These are phyloP conservation scores for Leptographium galeiforme DNA, from an alignment of 2,329 filamentous ascomycete species.

Conservation along the genomic window DNA sequence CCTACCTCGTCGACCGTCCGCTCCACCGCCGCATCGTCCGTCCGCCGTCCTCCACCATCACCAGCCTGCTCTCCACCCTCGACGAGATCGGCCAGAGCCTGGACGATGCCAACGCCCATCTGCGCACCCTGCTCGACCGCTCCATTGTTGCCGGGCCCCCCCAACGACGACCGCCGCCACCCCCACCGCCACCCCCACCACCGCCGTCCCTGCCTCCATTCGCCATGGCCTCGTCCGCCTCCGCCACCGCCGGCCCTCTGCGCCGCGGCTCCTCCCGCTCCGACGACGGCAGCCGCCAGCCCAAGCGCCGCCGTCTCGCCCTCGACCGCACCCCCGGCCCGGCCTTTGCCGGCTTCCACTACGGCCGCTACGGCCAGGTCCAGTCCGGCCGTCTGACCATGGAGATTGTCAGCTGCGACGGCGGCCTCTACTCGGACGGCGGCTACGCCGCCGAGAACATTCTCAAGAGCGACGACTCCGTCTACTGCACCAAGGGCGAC, in stretches of 20 bases:
- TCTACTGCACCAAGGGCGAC: slow-evolving; percentile 83
- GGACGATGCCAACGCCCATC: slow-evolving; percentile 29
- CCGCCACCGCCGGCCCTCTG: background rate
- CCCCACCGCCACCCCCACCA: background rate
- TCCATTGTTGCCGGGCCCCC: slow-evolving; percentile 5
- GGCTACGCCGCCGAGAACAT: slow-evolving; percentile 66
- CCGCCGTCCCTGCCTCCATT: background rate
- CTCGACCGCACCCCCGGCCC: slow-evolving; percentile 36
- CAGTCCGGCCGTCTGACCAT: slow-evolving; percentile 69
- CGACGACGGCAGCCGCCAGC: slow-evolving; percentile 27
- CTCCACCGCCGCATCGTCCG: background rate
- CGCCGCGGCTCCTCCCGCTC: slow-evolving; percentile 5
- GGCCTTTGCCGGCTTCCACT: slow-evolving; percentile 50
- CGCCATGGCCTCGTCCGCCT: background rate
- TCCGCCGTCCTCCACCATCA: background rate
- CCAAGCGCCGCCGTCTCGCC: slow-evolving; percentile 60
- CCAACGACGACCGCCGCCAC: background rate
- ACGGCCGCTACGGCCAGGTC: slow-evolving; percentile 79
- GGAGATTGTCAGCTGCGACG: slow-evolving; percentile 84
- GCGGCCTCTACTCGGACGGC: slow-evolving; percentile 52
- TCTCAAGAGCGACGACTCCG: slow-evolving; percentile 64
- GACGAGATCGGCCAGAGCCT: slow-evolving; percentile 16
- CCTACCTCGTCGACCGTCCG: background rate
- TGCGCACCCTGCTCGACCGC: slow-evolving; percentile 28
- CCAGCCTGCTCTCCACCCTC: slow-evolving; percentile 2